Evolutionary conservation across 495 filamentous ascomycete genomes (phyloP), one percentile per base, ranked within the genome.

Genomic region (Collariella sp.): DNA sequence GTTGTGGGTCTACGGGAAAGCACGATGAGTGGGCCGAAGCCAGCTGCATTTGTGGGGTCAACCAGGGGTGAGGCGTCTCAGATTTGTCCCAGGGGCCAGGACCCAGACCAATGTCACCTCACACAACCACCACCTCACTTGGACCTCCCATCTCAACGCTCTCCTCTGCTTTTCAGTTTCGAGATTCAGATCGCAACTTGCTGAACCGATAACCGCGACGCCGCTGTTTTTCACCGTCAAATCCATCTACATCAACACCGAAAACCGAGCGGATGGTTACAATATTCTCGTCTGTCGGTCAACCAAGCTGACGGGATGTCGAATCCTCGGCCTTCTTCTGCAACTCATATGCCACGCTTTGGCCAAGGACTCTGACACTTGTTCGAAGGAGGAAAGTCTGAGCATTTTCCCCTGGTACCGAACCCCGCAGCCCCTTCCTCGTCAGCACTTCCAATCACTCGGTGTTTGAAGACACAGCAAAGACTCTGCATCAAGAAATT

Each of bases 71-170:
- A 18, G 26, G 36, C 59, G 66, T 69, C 64, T 69, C 66, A 69
- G 66, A 69, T 62, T 55, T 63, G 66, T 69, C 64, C 59, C 66
- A 69, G 60, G 51, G 24, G 39, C n/a, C n/a, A n/a, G n/a, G n/a
- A n/a, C n/a, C 35, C 39, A 19, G 41, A 44, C 55, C 63, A 61
- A 53, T 63, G 60, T 59, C 52, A 52, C 54, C 42, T 54, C 26
- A 5, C 51, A 48, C 46, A 42, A 55, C 40, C 51, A 48, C 46
- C 46, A 55, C 40, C 20, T 34, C 43, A 46, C 54, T 39, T 18
- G n/a, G 22, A 26, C 46, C 15, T 20, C 3, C 39, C 50, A 20
- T 23, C 34, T 31, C 35, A 48, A 45, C n/a, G 49, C 51, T 48
- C 48, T 56, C 54, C 39, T 42, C 42, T 20, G 7, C 39, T 55